These are phyloP conservation scores for Sordaria brevicollis DNA, from an alignment of 495 filamentous ascomycete genomes.

Conservation along the genomic window DNA sequence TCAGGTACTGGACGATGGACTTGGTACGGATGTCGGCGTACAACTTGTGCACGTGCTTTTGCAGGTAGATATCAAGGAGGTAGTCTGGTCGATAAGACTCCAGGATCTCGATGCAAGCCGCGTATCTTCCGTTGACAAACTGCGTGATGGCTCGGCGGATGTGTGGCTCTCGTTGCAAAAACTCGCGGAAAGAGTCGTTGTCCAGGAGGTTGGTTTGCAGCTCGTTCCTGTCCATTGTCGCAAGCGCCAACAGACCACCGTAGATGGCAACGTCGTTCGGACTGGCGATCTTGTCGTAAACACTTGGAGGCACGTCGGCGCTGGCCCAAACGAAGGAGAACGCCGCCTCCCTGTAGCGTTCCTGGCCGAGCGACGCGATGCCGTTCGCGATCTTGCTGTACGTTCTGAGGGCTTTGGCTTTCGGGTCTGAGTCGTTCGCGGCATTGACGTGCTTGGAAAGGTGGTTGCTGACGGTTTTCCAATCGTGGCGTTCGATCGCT, in stretches of 20 bases:
- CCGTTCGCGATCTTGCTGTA: slow-evolving; percentile 61
- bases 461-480: slow-evolving; percentile 50
- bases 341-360: slow-evolving; percentile 63
- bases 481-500: slow-evolving; percentile 35
- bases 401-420: slow-evolving; percentile 49
- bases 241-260: slow-evolving; percentile 81
- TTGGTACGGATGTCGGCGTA: slow-evolving; percentile 72
- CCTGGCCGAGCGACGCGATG: slow-evolving; percentile 56
- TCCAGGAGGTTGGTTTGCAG: slow-evolving; percentile 71
- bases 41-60: slow-evolving; percentile 59
- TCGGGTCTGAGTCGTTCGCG: slow-evolving; percentile 37
- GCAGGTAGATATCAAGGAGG: slow-evolving; percentile 78
- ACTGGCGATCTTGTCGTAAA: slow-evolving; percentile 62
- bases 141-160: slow-evolving; percentile 80
- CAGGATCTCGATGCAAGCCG: slow-evolving; percentile 69
- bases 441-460: slow-evolving; percentile 49
- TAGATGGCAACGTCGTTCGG: slow-evolving; percentile 89
- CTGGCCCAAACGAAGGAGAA: slow-evolving; percentile 53
- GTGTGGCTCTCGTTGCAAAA: slow-evolving; percentile 88
- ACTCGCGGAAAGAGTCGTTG: slow-evolving; percentile 67
- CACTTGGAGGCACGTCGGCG: slow-evolving; percentile 39
- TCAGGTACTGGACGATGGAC: slow-evolving; percentile 82
- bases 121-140: slow-evolving; percentile 83
- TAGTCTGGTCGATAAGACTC: slow-evolving; percentile 77
- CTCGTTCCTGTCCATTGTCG: slow-evolving; percentile 71